Base-by-base conservation (phyloP, 139 green algal species). In the Cymbomonas tetramitiformis region DNA sequence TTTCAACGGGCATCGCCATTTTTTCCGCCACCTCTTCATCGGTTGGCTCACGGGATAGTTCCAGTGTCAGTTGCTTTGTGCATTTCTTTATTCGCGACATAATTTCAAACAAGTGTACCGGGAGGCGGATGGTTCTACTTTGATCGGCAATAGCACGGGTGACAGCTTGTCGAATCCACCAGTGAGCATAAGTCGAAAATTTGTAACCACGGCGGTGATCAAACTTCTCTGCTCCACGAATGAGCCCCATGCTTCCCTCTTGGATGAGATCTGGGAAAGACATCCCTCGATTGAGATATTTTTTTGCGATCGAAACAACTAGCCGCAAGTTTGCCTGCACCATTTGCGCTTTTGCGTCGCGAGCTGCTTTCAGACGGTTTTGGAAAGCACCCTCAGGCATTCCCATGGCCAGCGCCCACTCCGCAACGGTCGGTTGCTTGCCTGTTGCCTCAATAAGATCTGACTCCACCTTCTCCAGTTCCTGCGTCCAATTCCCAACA, bases 261-360 rank as follows among this genome's bases (percentile, higher is more conserved):
- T 65, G 33, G 21, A 86, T 70, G 10, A 86, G 71, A 49, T 86
- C 79, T 46, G 62, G 23, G 46, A 88, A 60, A 2, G 49, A 48
- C 61, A 93, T 41, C 9, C 79, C 80, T 18, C 67, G 62, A 46
- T 71, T 59, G 12, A 69, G 33, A 71, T 94, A 96, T 56, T 83
- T 83, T 51, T 83, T 79, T 28, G 84, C 86, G 21, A 98, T 79
- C 25, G 72, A 82, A 33, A 93, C 72, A 8, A 99, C 92, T 56
- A 99, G 69, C 33, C 88, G 77, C 65, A 90, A 80, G 79, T 99
- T 99, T 61, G 72, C 71, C 36, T 75, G 63, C 21, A 97, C 64
- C 85, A 98, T 95, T 32, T 74, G 30, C 43, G 80, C 62, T 56
- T 86, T 88, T 38, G 83, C 81, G 21, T 62, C 49, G 31, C 78